Evolutionary conservation across 1,139 yeast genomes (phyloP).

Genomic region (Debaryomyces udenii): DNA sequence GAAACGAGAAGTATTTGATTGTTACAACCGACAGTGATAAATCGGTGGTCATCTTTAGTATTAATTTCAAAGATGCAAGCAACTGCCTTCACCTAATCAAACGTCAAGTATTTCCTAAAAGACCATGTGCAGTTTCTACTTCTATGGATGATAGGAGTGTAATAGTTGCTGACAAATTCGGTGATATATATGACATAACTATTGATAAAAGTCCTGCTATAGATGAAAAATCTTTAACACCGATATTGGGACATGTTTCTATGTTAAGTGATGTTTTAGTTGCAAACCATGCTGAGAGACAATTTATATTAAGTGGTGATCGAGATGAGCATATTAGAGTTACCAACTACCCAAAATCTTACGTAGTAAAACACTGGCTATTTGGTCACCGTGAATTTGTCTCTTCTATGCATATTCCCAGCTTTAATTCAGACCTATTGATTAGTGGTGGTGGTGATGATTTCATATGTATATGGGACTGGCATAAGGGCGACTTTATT

Average conservation of each 20-base stretch:
- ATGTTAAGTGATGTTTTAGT: constrained; percentile 78
- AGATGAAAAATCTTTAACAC: constrained; percentile 52
- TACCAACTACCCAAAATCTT: constrained; percentile 80
- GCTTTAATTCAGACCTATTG: constrained; percentile 48
- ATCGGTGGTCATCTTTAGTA: constrained; percentile 65
- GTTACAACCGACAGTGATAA: constrained; percentile 85
- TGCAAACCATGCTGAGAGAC: constrained; percentile 47
- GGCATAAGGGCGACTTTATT: constrained; percentile 55
- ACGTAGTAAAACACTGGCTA: constrained; percentile 76
- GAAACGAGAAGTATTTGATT: constrained; percentile 57
- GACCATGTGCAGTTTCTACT: constrained; percentile 82
- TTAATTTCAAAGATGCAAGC: constrained; percentile 31
- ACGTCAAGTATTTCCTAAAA: constrained; percentile 81
- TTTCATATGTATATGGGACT: constrained; percentile 75
- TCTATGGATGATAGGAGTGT: constrained; percentile 53
- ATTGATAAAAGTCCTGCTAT: constrained; percentile 34
- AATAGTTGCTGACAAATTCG: constrained; percentile 93
- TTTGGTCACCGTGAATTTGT: constrained; percentile 89
- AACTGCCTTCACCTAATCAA: constrained; percentile 56
- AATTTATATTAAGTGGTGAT: constrained; percentile 77
- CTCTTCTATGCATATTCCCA: constrained; percentile 59
- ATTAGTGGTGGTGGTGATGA: constrained; percentile 93
- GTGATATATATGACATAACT: constrained; percentile 78
- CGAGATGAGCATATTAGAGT: constrained; percentile 95
- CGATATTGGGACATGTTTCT: constrained; percentile 93